phyloP scores from a whole-genome alignment of 1,284 basidiomycete genomes.

The Gymnopus androsaceus region DNA sequence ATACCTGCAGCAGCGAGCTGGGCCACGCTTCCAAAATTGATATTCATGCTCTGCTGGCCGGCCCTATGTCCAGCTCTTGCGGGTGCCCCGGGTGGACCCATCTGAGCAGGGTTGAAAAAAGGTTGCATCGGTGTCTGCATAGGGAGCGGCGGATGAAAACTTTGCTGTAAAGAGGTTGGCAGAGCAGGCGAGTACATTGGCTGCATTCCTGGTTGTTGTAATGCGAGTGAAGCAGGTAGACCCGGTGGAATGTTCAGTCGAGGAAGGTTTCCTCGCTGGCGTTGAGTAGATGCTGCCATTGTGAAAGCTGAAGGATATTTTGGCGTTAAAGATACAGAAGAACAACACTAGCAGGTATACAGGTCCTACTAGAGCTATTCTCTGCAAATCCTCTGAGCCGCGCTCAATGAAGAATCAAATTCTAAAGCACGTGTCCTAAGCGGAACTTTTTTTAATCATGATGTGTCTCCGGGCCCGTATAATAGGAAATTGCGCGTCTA shows the following conservation, averaged over 20 bases:
- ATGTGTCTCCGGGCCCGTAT: no score
- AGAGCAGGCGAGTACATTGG: constrained; percentile 67
- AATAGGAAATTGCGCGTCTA: no score
- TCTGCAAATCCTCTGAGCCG: background rate
- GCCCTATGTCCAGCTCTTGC: constrained; percentile 55
- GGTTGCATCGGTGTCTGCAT: constrained; percentile 74
- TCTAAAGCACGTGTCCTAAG: no score
- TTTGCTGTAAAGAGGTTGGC: constrained; percentile 59
- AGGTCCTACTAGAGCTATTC: constrained; percentile 5
- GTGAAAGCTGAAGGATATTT: background rate
- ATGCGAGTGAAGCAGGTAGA: constrained; percentile 18
- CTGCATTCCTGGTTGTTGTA: constrained; percentile 46
- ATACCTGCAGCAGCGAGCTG: constrained; percentile 61
- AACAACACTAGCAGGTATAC: constrained; percentile 1
- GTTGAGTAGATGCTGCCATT: constrained; percentile 16
- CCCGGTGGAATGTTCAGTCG: constrained; percentile 16
- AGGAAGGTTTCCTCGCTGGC: constrained; percentile 14
- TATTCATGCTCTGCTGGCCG: constrained; percentile 29
- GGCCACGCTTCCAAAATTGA: constrained; percentile 50
- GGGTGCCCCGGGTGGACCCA: constrained; percentile 47
- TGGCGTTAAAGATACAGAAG: background rate
- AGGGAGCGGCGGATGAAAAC: constrained; percentile 58
- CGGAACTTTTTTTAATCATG: no score
- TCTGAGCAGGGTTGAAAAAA: constrained; percentile 49
- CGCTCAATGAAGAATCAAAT: background rate